phyloP scores from a whole-genome alignment of 1,284 basidiomycete genomes.

The Tilletia caries region DNA sequence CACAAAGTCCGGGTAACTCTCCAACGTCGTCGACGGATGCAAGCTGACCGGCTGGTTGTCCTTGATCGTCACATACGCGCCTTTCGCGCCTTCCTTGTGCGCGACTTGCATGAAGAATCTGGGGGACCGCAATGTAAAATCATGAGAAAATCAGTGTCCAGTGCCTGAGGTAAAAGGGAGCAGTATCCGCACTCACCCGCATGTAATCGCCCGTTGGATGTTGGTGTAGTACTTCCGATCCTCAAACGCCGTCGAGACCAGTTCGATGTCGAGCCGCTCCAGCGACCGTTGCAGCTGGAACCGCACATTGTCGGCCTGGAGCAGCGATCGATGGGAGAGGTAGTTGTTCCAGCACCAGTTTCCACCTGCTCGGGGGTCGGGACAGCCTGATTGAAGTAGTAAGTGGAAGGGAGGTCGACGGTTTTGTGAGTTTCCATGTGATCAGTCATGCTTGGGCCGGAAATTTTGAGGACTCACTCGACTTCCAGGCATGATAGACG shows the following conservation, averaged over 20 bases:
- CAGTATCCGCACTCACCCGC: slow-evolving; percentile 64
- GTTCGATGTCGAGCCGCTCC: slow-evolving; percentile 72
- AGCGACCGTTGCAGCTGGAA: slow-evolving; percentile 84
- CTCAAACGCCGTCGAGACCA: slow-evolving; percentile 71
- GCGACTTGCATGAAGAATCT: slow-evolving; percentile 96
- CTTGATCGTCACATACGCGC: slow-evolving; percentile 70
- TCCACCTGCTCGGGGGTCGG: slow-evolving; percentile 37
- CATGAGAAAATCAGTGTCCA: slow-evolving; percentile 8
- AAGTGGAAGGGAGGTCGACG: neutral
- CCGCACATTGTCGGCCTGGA: slow-evolving; percentile 94
- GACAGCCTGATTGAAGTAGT: slow-evolving; percentile 24
- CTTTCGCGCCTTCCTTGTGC: slow-evolving; percentile 73
- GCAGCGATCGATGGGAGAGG: slow-evolving; percentile 75
- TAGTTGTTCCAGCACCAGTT: slow-evolving; percentile 92
- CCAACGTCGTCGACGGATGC: slow-evolving; percentile 90
- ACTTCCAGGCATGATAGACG: slow-evolving; percentile 88
- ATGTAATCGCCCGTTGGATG: slow-evolving; percentile 79
- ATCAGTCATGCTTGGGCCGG: too few relatives aligned
- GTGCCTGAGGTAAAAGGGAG: too few relatives aligned
- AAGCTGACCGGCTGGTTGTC: slow-evolving; percentile 89
- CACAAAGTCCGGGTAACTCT: slow-evolving; percentile 93
- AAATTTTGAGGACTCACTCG: slow-evolving; percentile 59
- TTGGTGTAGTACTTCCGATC: slow-evolving; percentile 74
- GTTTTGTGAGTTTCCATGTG: neutral
- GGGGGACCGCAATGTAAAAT: too few relatives aligned